Base-by-base conservation (phyloP, 495 filamentous ascomycete species). In the Lindgomyces ingoldianus region DNA sequence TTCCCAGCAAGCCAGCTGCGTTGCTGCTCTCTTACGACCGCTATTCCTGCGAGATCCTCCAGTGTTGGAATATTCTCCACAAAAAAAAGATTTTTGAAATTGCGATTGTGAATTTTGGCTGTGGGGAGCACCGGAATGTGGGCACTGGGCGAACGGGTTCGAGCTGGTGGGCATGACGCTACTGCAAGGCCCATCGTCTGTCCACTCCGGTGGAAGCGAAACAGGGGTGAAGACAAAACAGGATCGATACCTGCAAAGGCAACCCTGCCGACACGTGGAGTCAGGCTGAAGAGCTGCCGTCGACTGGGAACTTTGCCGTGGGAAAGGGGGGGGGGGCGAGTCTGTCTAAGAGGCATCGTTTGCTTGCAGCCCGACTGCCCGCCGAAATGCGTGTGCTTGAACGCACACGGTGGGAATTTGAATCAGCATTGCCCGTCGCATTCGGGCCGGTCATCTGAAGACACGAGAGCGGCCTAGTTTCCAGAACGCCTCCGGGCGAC, bases 221-320 rank as follows among this genome's bases (percentile, higher is more conserved):
- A 25, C 36, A 48, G 44, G 33, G 33, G 33, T 14, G 33, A 14
- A 6, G 33, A 39, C 33, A 6, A 39, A 39, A 39, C 6, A 39
- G 61, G 59, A 46, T 62, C 48, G 48, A 55, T 29, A 54, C 30
- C 58, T 53, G 47, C 49, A 39, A 39, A 39, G 47, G 47, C 27
- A 62, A 62, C 58, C 59, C 59, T 62, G 59, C 50, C 47, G 48
- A 64, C 61, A 64, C 61, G 61, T 64, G 61, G 61, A 64, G 51
- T 44, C 11, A 4, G 41, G n/a, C 1, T 22, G 41, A 55, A 25
- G 33, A 39, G 33, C 33, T 39, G 6, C 33, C 14, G 33, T 39
- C 6, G 33, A 6, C 33, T 64, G 51, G 42, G 36, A n/a, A 30
- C 60, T 16, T 62, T 36, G 26, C 12, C 41, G 19, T 46, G 54